Conservation (phyloP, 805 yeast species). For the Priceomyces fermenticarens region DNA sequence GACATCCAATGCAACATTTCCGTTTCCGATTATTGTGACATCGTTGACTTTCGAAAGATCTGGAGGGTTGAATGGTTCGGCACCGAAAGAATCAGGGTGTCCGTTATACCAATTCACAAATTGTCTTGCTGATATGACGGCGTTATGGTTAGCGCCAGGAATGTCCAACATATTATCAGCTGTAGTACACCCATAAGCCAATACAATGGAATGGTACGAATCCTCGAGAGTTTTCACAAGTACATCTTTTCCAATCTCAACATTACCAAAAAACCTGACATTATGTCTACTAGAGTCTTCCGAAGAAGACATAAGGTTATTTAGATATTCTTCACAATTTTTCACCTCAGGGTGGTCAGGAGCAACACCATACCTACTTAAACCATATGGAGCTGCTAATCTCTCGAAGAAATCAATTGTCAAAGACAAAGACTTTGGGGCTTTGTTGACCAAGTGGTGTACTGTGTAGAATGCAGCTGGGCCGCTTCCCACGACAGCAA, state of each 20-base stretch:
- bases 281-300: constrained; percentile 10
- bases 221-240: constrained; percentile 45
- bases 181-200: constrained; percentile 79
- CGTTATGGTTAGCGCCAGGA: constrained; percentile 59
- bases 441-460: constrained; percentile 58
- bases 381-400: constrained; percentile 87
- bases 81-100: constrained; percentile 56
- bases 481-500: constrained; percentile 91
- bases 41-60: constrained; percentile 58
- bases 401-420: constrained; percentile 76
- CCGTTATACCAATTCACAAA: constrained; percentile 98
- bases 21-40: constrained; percentile 90
- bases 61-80: constrained; percentile 36
- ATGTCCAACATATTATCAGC: constrained; percentile 53
- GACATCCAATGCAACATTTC: constrained; percentile 92
- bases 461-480: constrained; percentile 96
- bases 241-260: constrained; percentile 62
- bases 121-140: constrained; percentile 75
- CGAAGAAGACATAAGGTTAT: constrained; percentile 37
- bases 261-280: constrained; percentile 66
- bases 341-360: constrained; percentile 99
- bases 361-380: constrained; percentile 94
- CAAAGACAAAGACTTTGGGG: constrained; percentile 23
- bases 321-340: constrained; percentile 72
- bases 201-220: constrained; percentile 68